Base-by-base conservation (phyloP, 345 rosid species). In the Eucalyptus cladocalyx region DNA sequence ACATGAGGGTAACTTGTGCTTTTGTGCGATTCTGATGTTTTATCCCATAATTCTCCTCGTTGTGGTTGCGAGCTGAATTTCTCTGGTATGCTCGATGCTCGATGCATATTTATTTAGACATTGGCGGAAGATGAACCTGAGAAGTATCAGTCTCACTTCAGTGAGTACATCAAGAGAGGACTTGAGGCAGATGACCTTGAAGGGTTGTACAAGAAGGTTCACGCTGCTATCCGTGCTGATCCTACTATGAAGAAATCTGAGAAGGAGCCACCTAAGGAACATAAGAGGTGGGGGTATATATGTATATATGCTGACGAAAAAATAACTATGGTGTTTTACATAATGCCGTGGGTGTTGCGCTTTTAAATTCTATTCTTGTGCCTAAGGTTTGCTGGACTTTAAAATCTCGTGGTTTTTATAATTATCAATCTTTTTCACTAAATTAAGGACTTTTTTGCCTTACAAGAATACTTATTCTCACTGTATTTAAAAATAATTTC, bases 191-290 rank as follows among this genome's bases (percentile, higher is more conserved):
- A 96, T 89, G 89, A 87, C 89, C 34, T 96, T 14, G 97, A 96
- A 90, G 93, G 50, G 42, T 2, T 96, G 91, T 96, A 95, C 93
- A 94, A 94, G 95, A 95, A 95, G 87, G 96, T 94, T 24, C 98
- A 94, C 88, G 94, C 97, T 89, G 95, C 97, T n/a, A 95, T 95
- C 28, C 98, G 97, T 65, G 96, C 97, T 4, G 95, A 96, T 88
- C 97, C 98, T 13, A 86, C 90, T 2, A 8, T 89, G 3, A 95
- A 94, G 93, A 94, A 94, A 85, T 89, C 94, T 14, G 93, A 91
- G 88, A 96, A 93, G 92, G 88, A 72, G 89, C 93, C 92, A n/a
- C 95, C 93, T 28, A 94, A 92, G 92, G 92, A 94, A 89, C 96
- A 93, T 92, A 96, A 93, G 94, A 95, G 96, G 97, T 95, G 17